These are phyloP conservation scores for Xylaria sp. DNA, from an alignment of 2,329 filamentous ascomycete genomes.

Conservation along the genomic window DNA sequence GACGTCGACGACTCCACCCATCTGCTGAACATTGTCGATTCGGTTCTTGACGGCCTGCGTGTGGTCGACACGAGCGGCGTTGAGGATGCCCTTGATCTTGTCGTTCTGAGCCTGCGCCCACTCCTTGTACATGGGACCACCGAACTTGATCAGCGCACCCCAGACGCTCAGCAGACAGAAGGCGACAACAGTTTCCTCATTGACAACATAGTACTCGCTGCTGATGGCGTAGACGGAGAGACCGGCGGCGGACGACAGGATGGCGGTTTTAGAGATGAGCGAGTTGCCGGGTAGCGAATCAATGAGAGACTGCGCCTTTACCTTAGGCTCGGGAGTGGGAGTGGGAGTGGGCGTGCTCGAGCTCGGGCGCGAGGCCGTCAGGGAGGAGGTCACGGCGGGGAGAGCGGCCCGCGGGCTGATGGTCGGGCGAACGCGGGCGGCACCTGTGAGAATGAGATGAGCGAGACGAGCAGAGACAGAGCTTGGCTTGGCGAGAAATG, in stretches of 20 bases:
- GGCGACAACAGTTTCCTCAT: slow-evolving; percentile 97
- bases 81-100: slow-evolving; percentile 95
- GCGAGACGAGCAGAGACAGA: slow-evolving; percentile 49
- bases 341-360: slow-evolving; percentile 85
- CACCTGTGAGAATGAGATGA: slow-evolving; percentile 67
- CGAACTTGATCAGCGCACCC: slow-evolving; percentile 91
- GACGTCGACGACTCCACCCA: slow-evolving; percentile 92
- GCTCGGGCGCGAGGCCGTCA: slow-evolving; percentile 74
- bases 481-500: slow-evolving; percentile 7
- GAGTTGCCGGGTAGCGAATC: slow-evolving; percentile 93
- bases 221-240: slow-evolving; percentile 94
- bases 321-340: slow-evolving; percentile 89
- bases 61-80: slow-evolving; percentile 93
- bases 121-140: slow-evolving; percentile 89
- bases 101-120: slow-evolving; percentile 91
- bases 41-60: slow-evolving; percentile 93
- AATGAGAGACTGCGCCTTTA: slow-evolving; percentile 95
- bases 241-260: slow-evolving; percentile 92
- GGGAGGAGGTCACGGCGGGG: slow-evolving; percentile 58
- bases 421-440: slow-evolving; percentile 87
- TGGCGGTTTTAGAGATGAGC: slow-evolving; percentile 94
- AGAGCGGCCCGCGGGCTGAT: slow-evolving; percentile 67
- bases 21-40: slow-evolving; percentile 94
- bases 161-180: slow-evolving; percentile 95
- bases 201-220: slow-evolving; percentile 99